phyloP scores from a whole-genome alignment of 352 stramenopile genomes.

The Globisporangium mamillatum region DNA sequence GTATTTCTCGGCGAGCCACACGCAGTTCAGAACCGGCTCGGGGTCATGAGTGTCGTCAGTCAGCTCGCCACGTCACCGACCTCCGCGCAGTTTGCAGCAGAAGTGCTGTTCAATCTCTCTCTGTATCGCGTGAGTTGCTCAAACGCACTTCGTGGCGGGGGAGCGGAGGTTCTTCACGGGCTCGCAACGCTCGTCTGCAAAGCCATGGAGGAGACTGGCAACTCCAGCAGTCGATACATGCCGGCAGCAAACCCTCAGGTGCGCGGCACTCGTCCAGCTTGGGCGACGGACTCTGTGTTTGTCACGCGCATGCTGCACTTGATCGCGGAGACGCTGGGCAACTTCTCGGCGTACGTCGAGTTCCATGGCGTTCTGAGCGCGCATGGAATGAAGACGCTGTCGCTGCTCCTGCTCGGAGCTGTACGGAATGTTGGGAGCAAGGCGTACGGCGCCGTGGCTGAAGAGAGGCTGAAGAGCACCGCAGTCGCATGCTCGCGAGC shows the following conservation, averaged over 20 bases:
- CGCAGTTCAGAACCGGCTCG: slow-evolving; percentile 61
- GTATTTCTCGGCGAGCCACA: slow-evolving; percentile 74
- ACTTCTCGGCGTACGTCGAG: slow-evolving; percentile 67
- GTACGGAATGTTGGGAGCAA: slow-evolving; percentile 48
- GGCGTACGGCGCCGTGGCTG: slow-evolving; percentile 27
- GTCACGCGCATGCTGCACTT: slow-evolving; percentile 39
- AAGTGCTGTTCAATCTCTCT: slow-evolving; percentile 73
- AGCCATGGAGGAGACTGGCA: slow-evolving; percentile 32
- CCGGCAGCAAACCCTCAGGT: neutral
- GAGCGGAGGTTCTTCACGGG: slow-evolving; percentile 51
- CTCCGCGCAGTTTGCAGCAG: slow-evolving; percentile 55
- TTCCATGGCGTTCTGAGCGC: slow-evolving; percentile 48
- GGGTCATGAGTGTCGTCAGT: slow-evolving; percentile 58
- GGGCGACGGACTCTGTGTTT: slow-evolving; percentile 4
- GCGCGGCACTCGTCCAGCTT: slow-evolving; percentile 1
- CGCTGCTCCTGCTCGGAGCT: slow-evolving; percentile 39
- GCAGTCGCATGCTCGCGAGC: slow-evolving; percentile 50
- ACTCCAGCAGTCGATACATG: slow-evolving; percentile 15
- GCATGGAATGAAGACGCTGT: slow-evolving; percentile 51
- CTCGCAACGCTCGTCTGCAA: slow-evolving; percentile 48
- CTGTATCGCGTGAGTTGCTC: slow-evolving; percentile 56
- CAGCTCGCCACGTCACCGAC: slow-evolving; percentile 35
- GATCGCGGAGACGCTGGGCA: slow-evolving; percentile 57
- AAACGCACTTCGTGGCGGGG: slow-evolving; percentile 49
- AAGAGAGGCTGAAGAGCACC: slow-evolving; percentile 44